Evolutionary conservation across 306 rosid genomes (phyloP), one percentile per base, ranked within the genome.

Genomic region (Quercus wislizeni): DNA sequence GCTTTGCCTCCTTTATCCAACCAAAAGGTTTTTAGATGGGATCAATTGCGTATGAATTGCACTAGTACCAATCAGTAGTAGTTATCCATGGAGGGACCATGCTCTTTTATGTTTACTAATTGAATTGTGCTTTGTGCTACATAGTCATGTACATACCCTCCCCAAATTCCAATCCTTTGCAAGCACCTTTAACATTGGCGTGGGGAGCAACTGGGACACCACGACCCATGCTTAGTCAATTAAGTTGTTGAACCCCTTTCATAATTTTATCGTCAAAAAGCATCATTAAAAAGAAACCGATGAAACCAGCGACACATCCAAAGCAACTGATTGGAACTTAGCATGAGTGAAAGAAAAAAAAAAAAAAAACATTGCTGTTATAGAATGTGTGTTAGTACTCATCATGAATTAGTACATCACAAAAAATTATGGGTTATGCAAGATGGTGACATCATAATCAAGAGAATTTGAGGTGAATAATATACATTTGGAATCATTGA

Each of bases 141-240:
- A 57, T 19, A 56, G 28, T 20, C 28, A 58, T 58, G 2, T 58
- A 58, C 14, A 57, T 57, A 23, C 13, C 62, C 23, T 57, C 23
- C 28, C 12, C 63, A 20, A 41, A 61, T 54, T 38, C 54, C 54
- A 49, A 10, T 49, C 54, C 17, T 49, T 49, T 49, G 54, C 54
- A 3, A 74, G 77, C 43, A 35, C 49, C 75, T 83, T 83, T 73
- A 41, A 6, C 25, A 55, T 28, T 35, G 77, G 94, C 94, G 91
- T 85, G 94, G 90, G 91, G 85, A 74, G 77, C 94, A 84, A 64
- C 69, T 82, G 93, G 91, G 93, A 69, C 93, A 89, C 81, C 75
- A 25, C 77, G 81, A 70, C 82, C 86, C 79, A 69, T 81, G 70
- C 73, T 56, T 56, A 56, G 33, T 78, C 71, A 9, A 71, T 82